Evolutionary conservation across 352 stramenopile genomes (phyloP).

Genomic region (Globisporangium sylvaticum): DNA sequence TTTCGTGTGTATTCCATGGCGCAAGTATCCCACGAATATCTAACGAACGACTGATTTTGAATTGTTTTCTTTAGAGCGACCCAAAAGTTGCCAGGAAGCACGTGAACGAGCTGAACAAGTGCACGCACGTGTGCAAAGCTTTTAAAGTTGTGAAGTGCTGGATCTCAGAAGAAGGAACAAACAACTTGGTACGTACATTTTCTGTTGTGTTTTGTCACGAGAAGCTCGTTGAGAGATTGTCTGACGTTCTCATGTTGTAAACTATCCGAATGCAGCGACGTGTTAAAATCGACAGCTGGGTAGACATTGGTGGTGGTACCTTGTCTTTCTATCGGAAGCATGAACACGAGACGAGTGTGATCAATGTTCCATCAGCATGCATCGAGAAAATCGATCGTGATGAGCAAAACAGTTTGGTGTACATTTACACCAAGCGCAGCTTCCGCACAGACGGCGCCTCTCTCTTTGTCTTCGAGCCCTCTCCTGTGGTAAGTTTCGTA

Average conservation of each 20-base stretch:
- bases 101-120: slow-evolving; percentile 29
- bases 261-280: slow-evolving; percentile 21
- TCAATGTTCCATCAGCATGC: slow-evolving; percentile 52
- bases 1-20: not conserved
- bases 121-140: slow-evolving; percentile 16
- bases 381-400: slow-evolving; percentile 41
- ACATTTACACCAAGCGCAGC: slow-evolving; percentile 19
- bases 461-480: slow-evolving; percentile 16
- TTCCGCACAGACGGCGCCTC: slow-evolving; percentile 9
- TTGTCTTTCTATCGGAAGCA: slow-evolving; percentile 50
- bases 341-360: slow-evolving; percentile 33
- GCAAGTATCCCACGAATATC: not conserved
- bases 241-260: not conserved
- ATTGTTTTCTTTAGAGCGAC: slow-evolving; percentile 11
- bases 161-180: slow-evolving; percentile 19
- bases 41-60: not conserved
- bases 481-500: slow-evolving; percentile 1
- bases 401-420: slow-evolving; percentile 16
- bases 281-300: slow-evolving; percentile 43
- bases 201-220: not conserved
- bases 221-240: not conserved
- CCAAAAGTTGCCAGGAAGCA: slow-evolving; percentile 16
- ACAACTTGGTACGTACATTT: slow-evolving; percentile 19
- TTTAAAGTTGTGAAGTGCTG: slow-evolving; percentile 33
- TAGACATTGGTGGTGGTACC: slow-evolving; percentile 43